These are phyloP conservation scores for Turritis glabra DNA, from an alignment of 345 rosid genomes.

Conservation along the genomic window DNA sequence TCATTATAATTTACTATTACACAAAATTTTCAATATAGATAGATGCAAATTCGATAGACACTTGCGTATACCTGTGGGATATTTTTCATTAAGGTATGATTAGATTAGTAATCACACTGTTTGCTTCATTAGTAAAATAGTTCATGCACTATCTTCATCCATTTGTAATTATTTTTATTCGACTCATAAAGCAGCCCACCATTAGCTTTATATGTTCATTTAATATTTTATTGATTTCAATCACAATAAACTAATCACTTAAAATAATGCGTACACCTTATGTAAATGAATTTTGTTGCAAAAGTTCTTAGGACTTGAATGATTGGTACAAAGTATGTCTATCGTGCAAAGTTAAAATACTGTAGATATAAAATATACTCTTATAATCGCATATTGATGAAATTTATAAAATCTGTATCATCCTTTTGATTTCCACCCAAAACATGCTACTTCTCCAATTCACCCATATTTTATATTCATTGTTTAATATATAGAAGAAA, in stretches of 20 bases:
- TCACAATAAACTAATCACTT: not conserved
- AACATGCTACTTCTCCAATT: not conserved
- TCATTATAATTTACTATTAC: not conserved
- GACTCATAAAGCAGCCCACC: constrained; percentile 24
- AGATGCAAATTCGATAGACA: constrained; percentile 1
- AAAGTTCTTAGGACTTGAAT: constrained; percentile 14
- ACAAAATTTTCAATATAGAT: not conserved
- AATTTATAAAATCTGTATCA: not conserved
- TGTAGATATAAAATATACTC: not conserved
- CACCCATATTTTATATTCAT: not conserved
- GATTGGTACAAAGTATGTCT: constrained; percentile 24
- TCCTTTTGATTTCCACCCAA: not conserved
- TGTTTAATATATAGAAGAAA: not conserved
- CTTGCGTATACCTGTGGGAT: not conserved
- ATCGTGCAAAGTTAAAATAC: constrained; percentile 16
- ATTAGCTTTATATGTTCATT: not conserved
- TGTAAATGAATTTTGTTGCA: not conserved
- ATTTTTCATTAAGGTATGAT: not conserved
- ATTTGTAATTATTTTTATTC: constrained; percentile 15
- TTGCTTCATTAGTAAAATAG: not conserved
- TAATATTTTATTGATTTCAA: not conserved
- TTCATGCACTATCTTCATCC: constrained; percentile 21
- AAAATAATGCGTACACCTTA: not conserved
- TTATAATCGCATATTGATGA: not conserved
- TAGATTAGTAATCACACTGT: constrained; percentile 2